Base-by-base conservation (phyloP, 139 green algal species). In the Edaphochlamys debaryana region DNA sequence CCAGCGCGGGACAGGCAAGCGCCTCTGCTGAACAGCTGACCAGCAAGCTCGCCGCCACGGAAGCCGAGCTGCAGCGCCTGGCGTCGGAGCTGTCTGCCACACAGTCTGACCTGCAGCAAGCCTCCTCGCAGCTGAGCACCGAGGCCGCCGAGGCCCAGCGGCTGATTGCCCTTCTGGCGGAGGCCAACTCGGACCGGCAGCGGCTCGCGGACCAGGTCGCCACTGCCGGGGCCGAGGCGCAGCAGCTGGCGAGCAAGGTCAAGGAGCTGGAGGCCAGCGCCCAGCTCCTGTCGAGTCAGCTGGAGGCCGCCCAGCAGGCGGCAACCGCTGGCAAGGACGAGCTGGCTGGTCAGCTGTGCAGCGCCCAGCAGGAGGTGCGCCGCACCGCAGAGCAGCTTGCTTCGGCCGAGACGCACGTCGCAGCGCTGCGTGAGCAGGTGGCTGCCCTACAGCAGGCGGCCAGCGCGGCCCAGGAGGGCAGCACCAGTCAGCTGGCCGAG, bases 271-370 rank as follows among this genome's bases (percentile, higher is more conserved):
- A 37, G 60, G 60, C 27, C 23, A 7, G 37, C 40, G 23, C 67
- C 6, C 40, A 73, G 40, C 67, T 19, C 0, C 40, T 73, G 38
- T 37, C 15, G 19, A 9, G 56, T 25, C 27, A 54, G 29, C 25
- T 56, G 67, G 67, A 38, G 2, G 67, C 9, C 25, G n/a, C 25
- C 20, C 66, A 71, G 19, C 38, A 54, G 0, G 40, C 38, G 0
- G 67, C 40, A 8, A 25, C 40, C 1, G 67, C 67, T 25, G 67
- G 54, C 54, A 15, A 63, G 23, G 54, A 63, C 62, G 54, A 77
- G 34, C 66, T 67, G 48, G 23, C 77, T 71, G 67, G 82, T 19
- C 68, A 85, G 60, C 80, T 79, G 45, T 82, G 60, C 60, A 72
- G 23, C 11, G 56, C 72, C 30, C 83, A 76, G 45, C 71, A 82